phyloP scores from a whole-genome alignment of 441 rosid genomes.

The Populus hybrid region DNA sequence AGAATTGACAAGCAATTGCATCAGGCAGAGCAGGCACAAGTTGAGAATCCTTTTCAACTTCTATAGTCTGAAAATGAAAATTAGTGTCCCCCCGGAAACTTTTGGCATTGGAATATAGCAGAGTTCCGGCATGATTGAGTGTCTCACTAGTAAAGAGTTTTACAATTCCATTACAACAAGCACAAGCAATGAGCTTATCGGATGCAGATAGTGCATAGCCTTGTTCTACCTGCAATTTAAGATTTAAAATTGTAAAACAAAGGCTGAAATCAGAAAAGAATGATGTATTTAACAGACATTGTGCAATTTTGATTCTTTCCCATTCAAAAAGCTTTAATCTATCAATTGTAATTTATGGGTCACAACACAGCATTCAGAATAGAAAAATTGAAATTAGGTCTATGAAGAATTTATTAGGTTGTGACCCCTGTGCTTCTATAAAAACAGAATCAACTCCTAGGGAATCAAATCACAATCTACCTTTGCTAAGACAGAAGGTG shows the following conservation, averaged over 20 bases:
- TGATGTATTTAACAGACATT: conserved; percentile 12
- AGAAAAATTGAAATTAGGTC: background rate
- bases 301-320: no score
- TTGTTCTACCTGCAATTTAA: conserved; percentile 63
- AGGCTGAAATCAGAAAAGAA: conserved; percentile 5
- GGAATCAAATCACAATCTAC: background rate
- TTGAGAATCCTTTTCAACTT: conserved; percentile 29
- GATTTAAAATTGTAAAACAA: conserved; percentile 15
- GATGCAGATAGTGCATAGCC: conserved; percentile 75
- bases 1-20: conserved; percentile 88
- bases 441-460: conserved; percentile 4
- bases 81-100: conserved; percentile 28
- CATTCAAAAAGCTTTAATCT: background rate
- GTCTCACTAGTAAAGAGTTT: conserved; percentile 44
- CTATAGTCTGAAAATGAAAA: conserved; percentile 9
- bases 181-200: conserved; percentile 70
- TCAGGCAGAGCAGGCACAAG: conserved; percentile 43
- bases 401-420: background rate
- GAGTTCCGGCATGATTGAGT: conserved; percentile 45
- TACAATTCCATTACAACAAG: conserved; percentile 68
- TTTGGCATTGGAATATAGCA: conserved; percentile 57
- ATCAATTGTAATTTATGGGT: background rate
- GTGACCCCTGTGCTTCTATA: conserved; percentile 1
- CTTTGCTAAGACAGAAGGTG: background rate
- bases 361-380: background rate